Percentiles rank a stretch among this genome's conserved stretches.
These are phyloP conservation scores for Rhodotorula toruloides DNA, from an alignment of 768 basidiomycete species.

Conservation along the genomic window DNA sequence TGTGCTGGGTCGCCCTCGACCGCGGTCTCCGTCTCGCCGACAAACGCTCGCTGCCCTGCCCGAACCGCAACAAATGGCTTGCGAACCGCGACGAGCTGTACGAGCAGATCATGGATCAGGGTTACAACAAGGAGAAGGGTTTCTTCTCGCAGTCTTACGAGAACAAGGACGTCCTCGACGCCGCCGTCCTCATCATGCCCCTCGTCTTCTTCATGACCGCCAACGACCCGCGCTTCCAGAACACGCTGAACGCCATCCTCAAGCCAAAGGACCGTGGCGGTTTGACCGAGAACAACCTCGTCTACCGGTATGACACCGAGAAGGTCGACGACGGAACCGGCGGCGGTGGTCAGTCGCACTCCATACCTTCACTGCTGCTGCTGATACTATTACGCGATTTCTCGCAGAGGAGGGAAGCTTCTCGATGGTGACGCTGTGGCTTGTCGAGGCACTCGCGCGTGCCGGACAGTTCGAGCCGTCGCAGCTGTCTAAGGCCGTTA, in stretches of 20 bases:
- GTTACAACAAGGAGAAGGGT: constrained; percentile 61
- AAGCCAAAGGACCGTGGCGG: constrained; percentile 80
- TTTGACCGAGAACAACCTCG: constrained; percentile 57
- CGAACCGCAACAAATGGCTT: constrained; percentile 58
- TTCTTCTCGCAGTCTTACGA: constrained; percentile 70
- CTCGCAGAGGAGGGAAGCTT: not conserved
- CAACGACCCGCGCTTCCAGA: constrained; percentile 76
- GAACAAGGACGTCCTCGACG: constrained; percentile 66
- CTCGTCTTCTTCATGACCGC: constrained; percentile 70
- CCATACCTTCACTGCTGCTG: not conserved
- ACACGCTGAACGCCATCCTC: constrained; percentile 74
- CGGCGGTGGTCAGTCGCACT: constrained; percentile 25
- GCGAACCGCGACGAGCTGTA: constrained; percentile 73
- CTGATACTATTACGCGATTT: not conserved
- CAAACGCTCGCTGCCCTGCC: constrained; percentile 77
- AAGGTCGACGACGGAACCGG: constrained; percentile 90
- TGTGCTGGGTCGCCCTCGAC: constrained; percentile 81
- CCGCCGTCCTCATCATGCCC: constrained; percentile 85
- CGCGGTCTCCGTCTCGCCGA: constrained; percentile 90
- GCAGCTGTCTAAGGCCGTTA: constrained; percentile 62
- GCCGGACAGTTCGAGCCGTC: constrained; percentile 71
- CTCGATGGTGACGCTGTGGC: constrained; percentile 57
- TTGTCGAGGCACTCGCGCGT: constrained; percentile 76
- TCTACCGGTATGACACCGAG: constrained; percentile 76
- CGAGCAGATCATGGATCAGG: constrained; percentile 85